Conservation (phyloP, 2,329 filamentous ascomycete species). For the Xylariaceae sp. region DNA sequence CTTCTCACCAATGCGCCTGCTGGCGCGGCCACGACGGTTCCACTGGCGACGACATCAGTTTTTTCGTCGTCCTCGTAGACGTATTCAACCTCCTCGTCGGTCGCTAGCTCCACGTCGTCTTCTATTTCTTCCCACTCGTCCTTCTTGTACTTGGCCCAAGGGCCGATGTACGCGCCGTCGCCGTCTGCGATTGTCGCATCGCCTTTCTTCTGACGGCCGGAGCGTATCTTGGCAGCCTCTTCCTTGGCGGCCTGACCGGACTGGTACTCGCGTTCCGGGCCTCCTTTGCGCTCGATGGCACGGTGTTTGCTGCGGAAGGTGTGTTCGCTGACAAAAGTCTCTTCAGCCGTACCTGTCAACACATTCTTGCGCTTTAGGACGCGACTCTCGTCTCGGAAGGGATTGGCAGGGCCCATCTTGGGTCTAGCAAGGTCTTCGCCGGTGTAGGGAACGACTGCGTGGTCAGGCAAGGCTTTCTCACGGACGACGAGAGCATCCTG, state of each 20-base stretch:
- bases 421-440: conserved; percentile 69
- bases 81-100: conserved; percentile 75
- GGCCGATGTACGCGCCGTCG: conserved; percentile 83
- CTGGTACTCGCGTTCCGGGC: conserved; percentile 55
- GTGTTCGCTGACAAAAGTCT: conserved; percentile 85
- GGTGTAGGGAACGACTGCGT: conserved; percentile 64
- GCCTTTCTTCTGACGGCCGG: conserved; percentile 82
- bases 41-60: conserved; percentile 61
- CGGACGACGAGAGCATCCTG: conserved; percentile 62
- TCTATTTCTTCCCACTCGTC: conserved; percentile 71
- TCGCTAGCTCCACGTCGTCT: conserved; percentile 72
- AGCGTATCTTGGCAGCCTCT: conserved; percentile 62
- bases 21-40: conserved; percentile 58
- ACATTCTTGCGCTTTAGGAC: conserved; percentile 74
- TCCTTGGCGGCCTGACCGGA: conserved; percentile 63
- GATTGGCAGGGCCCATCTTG: conserved; percentile 67
- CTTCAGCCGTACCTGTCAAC: conserved; percentile 81
- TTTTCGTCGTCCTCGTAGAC: conserved; percentile 73
- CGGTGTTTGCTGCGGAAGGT: conserved; percentile 87
- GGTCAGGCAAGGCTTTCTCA: conserved; percentile 53
- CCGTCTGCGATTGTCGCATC: conserved; percentile 82
- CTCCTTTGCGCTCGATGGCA: conserved; percentile 68
- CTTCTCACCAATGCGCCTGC: conserved; percentile 52
- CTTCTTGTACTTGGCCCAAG: conserved; percentile 83
- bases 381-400: conserved; percentile 64